These are phyloP conservation scores for Botrytis paeoniae DNA, from an alignment of 2,329 filamentous ascomycete genomes.

Conservation along the genomic window DNA sequence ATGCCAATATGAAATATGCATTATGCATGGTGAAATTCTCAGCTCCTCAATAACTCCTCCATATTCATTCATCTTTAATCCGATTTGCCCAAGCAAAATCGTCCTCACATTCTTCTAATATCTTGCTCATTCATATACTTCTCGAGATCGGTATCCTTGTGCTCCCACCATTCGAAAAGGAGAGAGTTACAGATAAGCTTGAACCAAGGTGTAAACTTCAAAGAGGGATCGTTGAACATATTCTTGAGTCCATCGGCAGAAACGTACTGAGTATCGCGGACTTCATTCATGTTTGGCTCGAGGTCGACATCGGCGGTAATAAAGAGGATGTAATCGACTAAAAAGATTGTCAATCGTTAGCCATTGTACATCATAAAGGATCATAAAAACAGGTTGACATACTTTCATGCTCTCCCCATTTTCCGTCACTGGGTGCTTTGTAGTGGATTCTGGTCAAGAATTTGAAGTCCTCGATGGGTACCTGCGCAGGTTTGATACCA, in stretches of 20 bases:
- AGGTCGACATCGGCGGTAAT: conserved; percentile 92
- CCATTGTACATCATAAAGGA: conserved; percentile 19
- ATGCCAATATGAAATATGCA: conserved; percentile 16
- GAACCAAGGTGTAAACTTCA: conserved; percentile 98
- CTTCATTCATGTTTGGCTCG: conserved; percentile 81
- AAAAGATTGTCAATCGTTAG: conserved; percentile 2
- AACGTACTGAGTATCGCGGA: conserved; percentile 80
- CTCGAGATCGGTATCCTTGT: conserved; percentile 76
- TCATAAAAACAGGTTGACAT: conserved; percentile 42
- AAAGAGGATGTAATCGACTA: conserved; percentile 98
- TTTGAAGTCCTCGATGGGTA: conserved; percentile 85
- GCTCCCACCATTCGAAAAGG: conserved; percentile 97
- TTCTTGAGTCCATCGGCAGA: conserved; percentile 75
- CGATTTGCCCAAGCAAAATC: neutral
- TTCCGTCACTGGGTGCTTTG: conserved; percentile 92
- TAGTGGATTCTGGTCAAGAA: conserved; percentile 98
- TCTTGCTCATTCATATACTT: conserved; percentile 82
- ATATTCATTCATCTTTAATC: conserved; percentile 13
- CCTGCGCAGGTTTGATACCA: conserved; percentile 83
- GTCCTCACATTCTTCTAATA: conserved; percentile 74
- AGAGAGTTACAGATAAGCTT: conserved; percentile 97
- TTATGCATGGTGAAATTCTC: conserved; percentile 11
- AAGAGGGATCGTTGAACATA: conserved; percentile 75
- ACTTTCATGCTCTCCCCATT: conserved; percentile 99
- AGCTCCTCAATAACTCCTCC: conserved; percentile 11